These are phyloP conservation scores for Acer negundo DNA, from an alignment of 345 rosid genomes.

Conservation along the genomic window DNA sequence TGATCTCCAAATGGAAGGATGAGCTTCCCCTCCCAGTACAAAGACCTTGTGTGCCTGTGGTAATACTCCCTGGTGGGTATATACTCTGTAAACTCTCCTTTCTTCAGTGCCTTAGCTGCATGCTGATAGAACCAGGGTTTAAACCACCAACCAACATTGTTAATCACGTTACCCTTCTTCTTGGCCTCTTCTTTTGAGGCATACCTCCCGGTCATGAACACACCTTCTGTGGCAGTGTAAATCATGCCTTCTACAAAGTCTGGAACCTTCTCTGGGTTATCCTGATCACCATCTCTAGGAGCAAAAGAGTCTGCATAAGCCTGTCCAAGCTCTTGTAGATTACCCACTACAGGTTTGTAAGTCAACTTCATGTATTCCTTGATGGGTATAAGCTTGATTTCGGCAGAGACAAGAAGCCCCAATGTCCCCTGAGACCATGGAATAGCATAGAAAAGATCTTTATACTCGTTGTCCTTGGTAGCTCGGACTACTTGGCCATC, in stretches of 20 bases:
- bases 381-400: constrained; percentile 81
- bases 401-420: constrained; percentile 95
- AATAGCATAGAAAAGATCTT: constrained; percentile 87
- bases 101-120: constrained; percentile 76
- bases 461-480: constrained; percentile 86
- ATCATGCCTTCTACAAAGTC: constrained; percentile 97
- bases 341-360: constrained; percentile 81
- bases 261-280: constrained; percentile 71
- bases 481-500: constrained; percentile 91
- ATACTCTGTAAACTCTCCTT: constrained; percentile 92
- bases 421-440: constrained; percentile 99
- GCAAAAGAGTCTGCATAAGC: constrained; percentile 91
- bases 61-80: constrained; percentile 96
- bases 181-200: constrained; percentile 93
- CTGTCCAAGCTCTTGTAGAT: constrained; percentile 70
- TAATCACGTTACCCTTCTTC: constrained; percentile 84
- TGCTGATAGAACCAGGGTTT: constrained; percentile 99
- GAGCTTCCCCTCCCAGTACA: constrained; percentile 99
- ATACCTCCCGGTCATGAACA: constrained; percentile 91
- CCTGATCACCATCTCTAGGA: constrained; percentile 87
- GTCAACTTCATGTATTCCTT: constrained; percentile 95
- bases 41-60: constrained; percentile 95
- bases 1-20: constrained; percentile 98
- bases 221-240: constrained; percentile 69
- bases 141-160: constrained; percentile 97